Conservation (phyloP, 1,284 basidiomycete genomes). For the Ceratobasidium sp. region DNA sequence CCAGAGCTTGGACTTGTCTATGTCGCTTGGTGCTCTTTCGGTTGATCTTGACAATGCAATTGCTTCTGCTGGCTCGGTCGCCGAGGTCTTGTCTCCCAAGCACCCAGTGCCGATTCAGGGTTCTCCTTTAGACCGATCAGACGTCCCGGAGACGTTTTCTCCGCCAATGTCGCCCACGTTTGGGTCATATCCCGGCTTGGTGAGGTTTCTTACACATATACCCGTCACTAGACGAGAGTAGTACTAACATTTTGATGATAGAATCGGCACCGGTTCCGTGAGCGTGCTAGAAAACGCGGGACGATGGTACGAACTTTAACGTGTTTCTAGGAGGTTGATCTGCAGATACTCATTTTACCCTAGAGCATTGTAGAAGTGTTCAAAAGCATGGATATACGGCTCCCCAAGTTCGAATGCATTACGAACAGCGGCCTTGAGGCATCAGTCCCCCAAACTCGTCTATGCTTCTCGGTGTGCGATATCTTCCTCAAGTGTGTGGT, state of each 20-base stretch:
- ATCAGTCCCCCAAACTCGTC: constrained; percentile 38
- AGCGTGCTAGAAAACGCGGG: constrained; percentile 32
- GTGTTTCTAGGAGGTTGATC: not conserved
- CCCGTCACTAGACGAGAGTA: not conserved
- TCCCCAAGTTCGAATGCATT: constrained; percentile 51
- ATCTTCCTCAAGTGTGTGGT: constrained; percentile 52
- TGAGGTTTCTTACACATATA: not conserved
- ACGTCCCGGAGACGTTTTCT: constrained; percentile 21
- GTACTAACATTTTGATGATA: not conserved
- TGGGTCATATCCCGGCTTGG: not conserved
- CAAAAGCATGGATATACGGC: constrained; percentile 53
- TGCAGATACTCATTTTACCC: constrained; percentile 10
- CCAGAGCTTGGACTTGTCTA: constrained; percentile 36
- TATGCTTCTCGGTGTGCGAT: constrained; percentile 47
- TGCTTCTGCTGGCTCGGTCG: constrained; percentile 13
- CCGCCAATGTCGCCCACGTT: constrained; percentile 28
- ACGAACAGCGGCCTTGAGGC: constrained; percentile 18
- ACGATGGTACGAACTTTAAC: constrained; percentile 28
- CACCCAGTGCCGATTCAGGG: not conserved
- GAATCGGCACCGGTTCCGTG: constrained; percentile 36
- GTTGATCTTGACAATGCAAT: constrained; percentile 37
- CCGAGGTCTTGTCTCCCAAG: constrained; percentile 17
- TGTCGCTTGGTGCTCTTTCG: constrained; percentile 24
- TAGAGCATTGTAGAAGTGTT: constrained; percentile 50
- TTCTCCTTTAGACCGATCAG: not conserved